Base-by-base conservation (phyloP, 495 filamentous ascomycete species). In the Xylaria bambusicola region DNA sequence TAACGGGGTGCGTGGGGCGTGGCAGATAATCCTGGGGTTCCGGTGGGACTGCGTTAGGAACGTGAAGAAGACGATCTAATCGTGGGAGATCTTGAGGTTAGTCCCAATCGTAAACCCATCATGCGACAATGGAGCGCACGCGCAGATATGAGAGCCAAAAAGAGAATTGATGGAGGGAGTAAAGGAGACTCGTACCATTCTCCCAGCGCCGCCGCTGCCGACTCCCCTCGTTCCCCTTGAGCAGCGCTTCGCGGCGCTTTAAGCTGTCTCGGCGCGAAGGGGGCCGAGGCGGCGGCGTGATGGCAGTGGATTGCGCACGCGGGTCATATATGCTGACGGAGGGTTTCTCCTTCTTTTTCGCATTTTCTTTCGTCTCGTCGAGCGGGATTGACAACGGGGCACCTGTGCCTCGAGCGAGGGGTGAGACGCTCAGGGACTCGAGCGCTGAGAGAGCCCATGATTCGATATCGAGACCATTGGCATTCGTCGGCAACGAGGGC, bases 161-260 rank as follows among this genome's bases (percentile, higher is more conserved):
- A 6, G 21, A 0, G 23, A 18, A 10, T 20, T 26, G 17, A 35
- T 27, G 26, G 36, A 50, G 52, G 46, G 17, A 58, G 52, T 27
- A 8, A 17, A 5, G 10, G 8, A 15, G 13, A 2, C 6, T 47
- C 20, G 46, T 82, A 96, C 92, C 92, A 72, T 98, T 98, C 77
- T 98, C 94, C 92, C 92, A 97, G 40, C 93, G 82, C 67, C 91
- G 88, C 46, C 94, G 81, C 55, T 92, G 85, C 42, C 93, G 82
- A 60, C 85, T 92, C n/a, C 94, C 94, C 67, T 96, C 91, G 63
- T 92, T 96, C 48, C 93, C 94, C 74, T 90, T 93, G n/a, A 92
- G 75, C 50, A 95, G 64, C 9, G 86, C 86, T 66, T 97, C 93
- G 24, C 93, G 71, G 40, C 66, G 66, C 40, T 70, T 71, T 63